phyloP scores from a whole-genome alignment of 2,329 filamentous ascomycete genomes.

The Penicillium sclerotigenum region DNA sequence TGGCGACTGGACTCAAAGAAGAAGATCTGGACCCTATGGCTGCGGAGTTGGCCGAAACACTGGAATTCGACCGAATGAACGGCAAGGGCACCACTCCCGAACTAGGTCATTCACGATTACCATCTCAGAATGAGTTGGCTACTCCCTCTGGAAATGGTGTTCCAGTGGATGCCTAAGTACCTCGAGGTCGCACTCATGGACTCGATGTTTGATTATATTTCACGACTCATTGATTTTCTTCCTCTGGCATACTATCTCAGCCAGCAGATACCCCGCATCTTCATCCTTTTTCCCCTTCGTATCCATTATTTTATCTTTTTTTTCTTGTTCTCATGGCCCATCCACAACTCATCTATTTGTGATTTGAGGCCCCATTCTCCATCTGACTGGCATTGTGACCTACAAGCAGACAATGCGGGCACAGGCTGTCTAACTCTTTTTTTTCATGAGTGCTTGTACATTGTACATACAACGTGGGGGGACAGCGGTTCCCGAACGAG shows the following conservation, averaged over 20 bases:
- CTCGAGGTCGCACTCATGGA: neutral
- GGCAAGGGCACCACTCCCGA: conserved; percentile 35
- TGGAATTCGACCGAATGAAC: conserved; percentile 45
- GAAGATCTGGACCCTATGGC: conserved; percentile 49
- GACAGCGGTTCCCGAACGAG: neutral
- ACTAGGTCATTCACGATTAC: conserved; percentile 23
- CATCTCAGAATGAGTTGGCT: conserved; percentile 25
- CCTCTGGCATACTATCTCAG: conserved; percentile 20
- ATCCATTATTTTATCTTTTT: neutral
- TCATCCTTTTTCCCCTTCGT: conserved; percentile 2
- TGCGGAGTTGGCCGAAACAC: conserved; percentile 44
- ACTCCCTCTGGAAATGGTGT: conserved; percentile 29
- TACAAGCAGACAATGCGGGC: neutral
- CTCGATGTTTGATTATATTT: conserved; percentile 7
- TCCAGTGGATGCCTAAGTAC: conserved; percentile 32
- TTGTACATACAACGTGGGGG: conserved; percentile 1
- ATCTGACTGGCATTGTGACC: neutral
- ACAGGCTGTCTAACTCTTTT: neutral
- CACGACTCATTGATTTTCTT: conserved; percentile 16
- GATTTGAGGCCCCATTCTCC: neutral
- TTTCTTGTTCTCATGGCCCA: neutral
- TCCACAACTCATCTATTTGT: neutral
- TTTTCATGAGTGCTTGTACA: neutral
- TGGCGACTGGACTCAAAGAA: conserved; percentile 48
- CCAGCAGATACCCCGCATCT: conserved; percentile 36